These are phyloP conservation scores for Pichia occidentalis DNA, from an alignment of 805 yeast species.

Conservation along the genomic window DNA sequence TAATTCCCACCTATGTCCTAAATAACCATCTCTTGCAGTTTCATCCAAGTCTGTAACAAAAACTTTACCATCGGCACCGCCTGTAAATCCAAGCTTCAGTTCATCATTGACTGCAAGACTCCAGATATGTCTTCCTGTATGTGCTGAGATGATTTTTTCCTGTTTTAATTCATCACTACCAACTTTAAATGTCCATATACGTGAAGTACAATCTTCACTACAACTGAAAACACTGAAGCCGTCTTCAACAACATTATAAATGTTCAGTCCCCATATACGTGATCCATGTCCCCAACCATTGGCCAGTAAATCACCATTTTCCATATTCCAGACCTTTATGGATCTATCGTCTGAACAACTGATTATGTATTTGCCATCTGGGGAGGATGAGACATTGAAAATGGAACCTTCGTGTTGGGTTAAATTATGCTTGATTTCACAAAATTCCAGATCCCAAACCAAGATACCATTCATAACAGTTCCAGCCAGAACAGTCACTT, in stretches of 20 bases:
- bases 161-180: slow-evolving; percentile 34
- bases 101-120: slow-evolving; percentile 51
- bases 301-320: slow-evolving; percentile 51
- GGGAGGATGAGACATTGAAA: slow-evolving; percentile 66
- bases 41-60: slow-evolving; percentile 50
- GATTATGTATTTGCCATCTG: slow-evolving; percentile 47
- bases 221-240: slow-evolving; percentile 47
- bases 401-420: slow-evolving; percentile 88
- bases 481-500: slow-evolving; percentile 71
- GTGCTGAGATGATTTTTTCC: slow-evolving; percentile 53
- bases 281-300: slow-evolving; percentile 97
- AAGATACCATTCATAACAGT: slow-evolving; percentile 87
- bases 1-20: slow-evolving; percentile 26
- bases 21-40: slow-evolving; percentile 27
- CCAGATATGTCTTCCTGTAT: slow-evolving; percentile 87
- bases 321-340: slow-evolving; percentile 64
- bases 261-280: slow-evolving; percentile 79
- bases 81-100: slow-evolving; percentile 57
- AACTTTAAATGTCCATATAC: slow-evolving; percentile 58
- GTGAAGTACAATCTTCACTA: slow-evolving; percentile 81
- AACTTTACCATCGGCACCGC: slow-evolving; percentile 91
- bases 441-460: slow-evolving; percentile 57
- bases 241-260: slow-evolving; percentile 32
- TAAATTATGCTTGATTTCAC: slow-evolving; percentile 44
- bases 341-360: slow-evolving; percentile 95